Evolutionary conservation across 148 eudicot genomes (phyloP), one percentile per base, ranked within the genome.

Genomic region (Fagopyrum tataricum): DNA sequence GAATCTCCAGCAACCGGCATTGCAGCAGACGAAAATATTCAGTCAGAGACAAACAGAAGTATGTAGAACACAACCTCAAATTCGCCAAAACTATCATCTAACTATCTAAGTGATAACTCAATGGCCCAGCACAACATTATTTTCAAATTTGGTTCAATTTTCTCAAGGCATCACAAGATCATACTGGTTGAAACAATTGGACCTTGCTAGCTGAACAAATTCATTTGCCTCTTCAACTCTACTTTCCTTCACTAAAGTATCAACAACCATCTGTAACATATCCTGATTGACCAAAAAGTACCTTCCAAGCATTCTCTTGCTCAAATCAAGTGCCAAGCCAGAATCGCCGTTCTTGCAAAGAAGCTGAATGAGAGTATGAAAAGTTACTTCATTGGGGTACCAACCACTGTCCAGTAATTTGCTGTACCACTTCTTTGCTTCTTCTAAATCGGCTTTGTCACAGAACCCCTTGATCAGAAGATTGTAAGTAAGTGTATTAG

Each of bases 281-380:
- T 37, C 78, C 46, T 48, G 68, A 46, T 77, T 67, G 12, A 74
- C 72, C 24, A 74, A 37, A 44, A 67, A 49, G 44, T 48, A 43
- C 31, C 49, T 47, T 41, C 76, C 53, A 3, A 79, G 49, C 62
- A 82, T 21, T 39, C 20, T 67, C 71, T 62, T 79, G 76, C 78
- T 76, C 72, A 82, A 49, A 73, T 48, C 61, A 7, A 77, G 71
- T 71, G 48, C 85, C 56, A 82, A 77, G n/a, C 14, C 37, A 43
- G 78, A 82, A 77, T 82, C 85, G 18, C 40, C 76, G 21, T 72
- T 67, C 8, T 72, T 49, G 72, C 85, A 82, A 74, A 79, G 80
- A 79, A 67, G 72, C 55, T 61, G 20, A 68, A 70, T 13, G 37
- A 70, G 72, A 8, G 14, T 43, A 18, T 20, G 21, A 70, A 70